These are phyloP conservation scores for Trichoderma endophyticum DNA, from an alignment of 2,329 filamentous ascomycete species.

Conservation along the genomic window DNA sequence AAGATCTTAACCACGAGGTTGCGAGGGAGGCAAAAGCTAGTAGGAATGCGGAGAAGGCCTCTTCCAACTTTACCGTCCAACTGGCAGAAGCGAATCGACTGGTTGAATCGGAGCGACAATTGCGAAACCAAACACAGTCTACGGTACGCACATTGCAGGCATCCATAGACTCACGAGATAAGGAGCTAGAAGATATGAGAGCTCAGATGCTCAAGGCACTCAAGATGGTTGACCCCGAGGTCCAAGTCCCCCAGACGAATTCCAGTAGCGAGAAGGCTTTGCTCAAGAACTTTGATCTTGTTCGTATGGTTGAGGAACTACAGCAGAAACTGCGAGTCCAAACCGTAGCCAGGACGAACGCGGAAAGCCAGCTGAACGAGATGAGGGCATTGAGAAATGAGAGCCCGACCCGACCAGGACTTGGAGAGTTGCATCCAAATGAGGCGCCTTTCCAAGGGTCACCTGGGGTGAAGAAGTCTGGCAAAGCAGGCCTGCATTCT, in stretches of 20 bases:
- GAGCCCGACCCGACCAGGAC: slow-evolving; percentile 66
- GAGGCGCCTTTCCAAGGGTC: slow-evolving; percentile 72
- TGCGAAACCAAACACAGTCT: slow-evolving; percentile 78
- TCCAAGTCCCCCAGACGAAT: slow-evolving; percentile 60
- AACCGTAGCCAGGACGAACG: slow-evolving; percentile 73
- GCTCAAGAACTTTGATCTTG: slow-evolving; percentile 78
- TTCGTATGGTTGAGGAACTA: slow-evolving; percentile 81
- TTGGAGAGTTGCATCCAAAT: slow-evolving; percentile 86
- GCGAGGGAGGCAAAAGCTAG: slow-evolving; percentile 85
- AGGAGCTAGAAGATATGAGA: slow-evolving; percentile 76
- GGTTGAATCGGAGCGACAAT: slow-evolving; percentile 83
- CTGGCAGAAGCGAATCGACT: slow-evolving; percentile 86
- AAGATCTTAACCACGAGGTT: slow-evolving; percentile 91
- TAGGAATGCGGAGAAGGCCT: slow-evolving; percentile 83
- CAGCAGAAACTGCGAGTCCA: slow-evolving; percentile 85
- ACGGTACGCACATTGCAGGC: slow-evolving; percentile 79
- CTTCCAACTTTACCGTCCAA: slow-evolving; percentile 75
- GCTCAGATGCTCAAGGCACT: slow-evolving; percentile 78
- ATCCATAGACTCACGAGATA: slow-evolving; percentile 74
- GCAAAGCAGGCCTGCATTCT: slow-evolving; percentile 51
- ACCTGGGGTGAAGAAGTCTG: slow-evolving; percentile 61
- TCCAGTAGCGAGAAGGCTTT: slow-evolving; percentile 59
- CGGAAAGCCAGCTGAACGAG: slow-evolving; percentile 78
- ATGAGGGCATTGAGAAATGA: slow-evolving; percentile 68
- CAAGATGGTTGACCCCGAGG: slow-evolving; percentile 79